Evolutionary conservation across 2,329 filamentous ascomycete species (phyloP), one percentile per base, ranked within the genome.

Genomic region (Beauveria caledonica): DNA sequence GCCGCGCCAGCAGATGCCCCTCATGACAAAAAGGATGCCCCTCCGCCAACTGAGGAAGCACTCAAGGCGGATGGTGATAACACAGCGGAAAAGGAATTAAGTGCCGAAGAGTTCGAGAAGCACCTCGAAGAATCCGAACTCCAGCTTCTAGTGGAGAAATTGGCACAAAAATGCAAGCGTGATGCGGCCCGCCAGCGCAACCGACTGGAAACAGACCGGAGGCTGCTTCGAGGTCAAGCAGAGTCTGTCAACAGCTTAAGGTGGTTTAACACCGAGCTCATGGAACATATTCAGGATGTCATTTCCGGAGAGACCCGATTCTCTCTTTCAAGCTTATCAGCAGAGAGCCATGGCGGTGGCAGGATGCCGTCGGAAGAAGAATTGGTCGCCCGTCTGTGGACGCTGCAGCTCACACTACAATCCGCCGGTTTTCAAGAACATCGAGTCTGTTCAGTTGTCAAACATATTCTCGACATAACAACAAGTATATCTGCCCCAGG

Each of bases 101-200:
- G 85, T 53, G 88, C 93, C 1, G 93, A 97, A 70, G 90, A 97
- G 71, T 88, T 97, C 56, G 94, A 97, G 70, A 86, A 79, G 64
- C 90, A 96, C 68, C 82, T 97, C 17, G 91, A 97, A 71, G 88
- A 92, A 67, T 88, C 91, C n/a, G 91, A 96, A 68, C 78, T 99
- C 42, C 92, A 97, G 72, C 76, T 90, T 23, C 77, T 97, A 6
- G 87, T 97, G 17, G 93, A 97, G 64, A 94, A 92, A 69, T 78
- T 93, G 73, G 87, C 87, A 0, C 76, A 83, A 45, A 96, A 93
- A 72, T 87, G 88, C 63, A 88, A 87, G 66, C 86, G 87, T 67
- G 92, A 97, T 73, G 86, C 88, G 17, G 78, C 83, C 64, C 87
- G 93, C 21, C 90, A 96, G 70, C 85, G 86, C 63, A 78, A 82